Percentiles rank a stretch among this genome's conserved stretches.
Evolutionary conservation across 2,329 filamentous ascomycete genomes (phyloP).

Genomic region (Catunica adiposa): DNA sequence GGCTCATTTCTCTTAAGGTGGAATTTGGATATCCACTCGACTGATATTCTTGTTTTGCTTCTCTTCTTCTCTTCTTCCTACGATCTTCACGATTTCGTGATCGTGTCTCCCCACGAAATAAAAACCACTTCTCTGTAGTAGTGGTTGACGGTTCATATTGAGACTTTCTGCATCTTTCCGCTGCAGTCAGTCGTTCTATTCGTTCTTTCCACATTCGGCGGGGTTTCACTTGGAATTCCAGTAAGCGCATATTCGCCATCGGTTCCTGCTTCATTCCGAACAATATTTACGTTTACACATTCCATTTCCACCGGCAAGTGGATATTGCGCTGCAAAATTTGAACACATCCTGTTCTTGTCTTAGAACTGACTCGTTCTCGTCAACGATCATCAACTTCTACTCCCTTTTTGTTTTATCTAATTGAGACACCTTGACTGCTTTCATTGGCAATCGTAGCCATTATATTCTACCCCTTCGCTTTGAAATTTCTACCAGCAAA

Average conservation of each 20-base stretch:
- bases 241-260: not conserved
- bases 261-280: not conserved
- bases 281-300: not conserved
- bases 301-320: not conserved
- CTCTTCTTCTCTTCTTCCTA: not conserved
- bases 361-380: not conserved
- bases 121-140: not conserved
- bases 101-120: not conserved
- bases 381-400: not conserved
- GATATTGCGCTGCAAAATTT: no score
- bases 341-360: not conserved
- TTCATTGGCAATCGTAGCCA: not conserved
- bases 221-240: not conserved
- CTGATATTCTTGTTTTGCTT: not conserved
- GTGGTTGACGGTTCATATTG: not conserved
- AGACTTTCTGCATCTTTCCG: not conserved
- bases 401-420: not conserved
- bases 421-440: not conserved
- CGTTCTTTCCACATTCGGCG: not conserved
- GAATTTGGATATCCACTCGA: not conserved
- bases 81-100: not conserved
- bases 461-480: not conserved
- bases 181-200: not conserved
- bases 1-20: no score
- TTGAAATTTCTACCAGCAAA: not conserved